Percentiles rank a stretch among this genome's conserved stretches.
phyloP scores from a whole-genome alignment of 768 basidiomycete species.

The Tylopilus sp. region DNA sequence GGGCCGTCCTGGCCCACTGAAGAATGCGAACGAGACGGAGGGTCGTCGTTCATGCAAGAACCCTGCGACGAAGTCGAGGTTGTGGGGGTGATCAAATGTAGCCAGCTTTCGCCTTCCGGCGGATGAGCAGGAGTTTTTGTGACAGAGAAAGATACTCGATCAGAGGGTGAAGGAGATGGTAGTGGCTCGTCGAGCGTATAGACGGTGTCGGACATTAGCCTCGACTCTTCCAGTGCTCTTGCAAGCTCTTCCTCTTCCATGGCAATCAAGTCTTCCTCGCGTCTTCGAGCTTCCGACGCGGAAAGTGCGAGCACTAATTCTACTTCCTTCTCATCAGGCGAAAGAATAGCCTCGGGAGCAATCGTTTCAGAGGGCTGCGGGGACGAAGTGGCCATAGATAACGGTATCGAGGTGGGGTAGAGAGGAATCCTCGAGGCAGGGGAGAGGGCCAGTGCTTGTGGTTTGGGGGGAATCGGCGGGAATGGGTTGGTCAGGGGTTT shows the following conservation, averaged over 20 bases:
- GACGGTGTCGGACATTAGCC: constrained; percentile 15
- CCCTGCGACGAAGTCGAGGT: constrained; percentile 19
- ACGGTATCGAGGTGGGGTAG: constrained; percentile 32
- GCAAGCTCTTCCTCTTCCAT: constrained; percentile 66
- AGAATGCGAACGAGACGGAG: constrained; percentile 24
- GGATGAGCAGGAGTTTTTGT: constrained; percentile 14
- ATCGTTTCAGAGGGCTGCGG: constrained; percentile 2
- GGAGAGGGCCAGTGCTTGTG: constrained; percentile 16
- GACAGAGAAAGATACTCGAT: constrained; percentile 18
- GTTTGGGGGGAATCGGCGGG: constrained; percentile 43
- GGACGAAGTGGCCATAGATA: constrained; percentile 12
- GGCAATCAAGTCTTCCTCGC: constrained; percentile 22
- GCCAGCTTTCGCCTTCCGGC: constrained; percentile 31
- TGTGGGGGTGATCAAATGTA: constrained; percentile 29
- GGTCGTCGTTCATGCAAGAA: constrained; percentile 22
- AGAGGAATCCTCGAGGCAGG: constrained; percentile 27
- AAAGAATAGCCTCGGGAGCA: constrained; percentile 12
- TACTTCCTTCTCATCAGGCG: constrained; percentile 43
- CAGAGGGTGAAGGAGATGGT: constrained; percentile 6
- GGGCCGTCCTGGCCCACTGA: constrained; percentile 17
- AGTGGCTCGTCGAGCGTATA: constrained; percentile 10
- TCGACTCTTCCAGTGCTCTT: constrained; percentile 57
- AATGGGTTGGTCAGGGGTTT: constrained; percentile 32
- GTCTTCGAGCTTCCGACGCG: constrained; percentile 35
- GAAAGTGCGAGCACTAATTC: constrained; percentile 48